These are phyloP conservation scores for Saccharomyces cerevisiae DNA, from an alignment of 805 yeast genomes.

Conservation along the genomic window DNA sequence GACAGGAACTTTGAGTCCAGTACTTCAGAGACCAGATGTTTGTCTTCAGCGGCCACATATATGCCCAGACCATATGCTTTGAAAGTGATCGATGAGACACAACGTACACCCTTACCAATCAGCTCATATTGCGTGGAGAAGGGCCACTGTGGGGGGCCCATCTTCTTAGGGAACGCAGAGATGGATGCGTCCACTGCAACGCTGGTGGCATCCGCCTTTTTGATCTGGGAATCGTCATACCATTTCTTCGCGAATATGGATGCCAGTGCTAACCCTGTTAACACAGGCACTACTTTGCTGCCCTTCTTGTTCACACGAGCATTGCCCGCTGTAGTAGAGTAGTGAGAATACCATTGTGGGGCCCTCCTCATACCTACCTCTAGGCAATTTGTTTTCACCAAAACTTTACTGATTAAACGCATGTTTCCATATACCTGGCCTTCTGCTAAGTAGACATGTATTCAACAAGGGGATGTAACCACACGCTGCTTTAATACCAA, in stretches of 20 bases:
- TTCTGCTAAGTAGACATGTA: not conserved
- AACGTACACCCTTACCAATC: slow-evolving; percentile 73
- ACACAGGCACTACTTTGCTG: not conserved
- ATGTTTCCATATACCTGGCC: not conserved
- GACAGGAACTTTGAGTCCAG: slow-evolving; percentile 40
- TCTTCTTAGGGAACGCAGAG: slow-evolving; percentile 37
- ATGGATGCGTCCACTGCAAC: slow-evolving; percentile 39
- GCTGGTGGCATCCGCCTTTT: not conserved
- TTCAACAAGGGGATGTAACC: not conserved
- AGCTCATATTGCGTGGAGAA: slow-evolving; percentile 40
- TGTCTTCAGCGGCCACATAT: slow-evolving; percentile 60
- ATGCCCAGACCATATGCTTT: slow-evolving; percentile 85
- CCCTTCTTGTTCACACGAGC: not conserved
- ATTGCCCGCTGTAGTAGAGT: not conserved
- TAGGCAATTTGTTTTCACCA: not conserved
- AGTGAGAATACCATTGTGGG: not conserved
- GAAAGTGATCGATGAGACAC: slow-evolving; percentile 73
- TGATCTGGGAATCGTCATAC: not conserved
- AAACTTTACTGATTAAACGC: not conserved
- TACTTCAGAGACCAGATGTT: slow-evolving; percentile 33
- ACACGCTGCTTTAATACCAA: not conserved
- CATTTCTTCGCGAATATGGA: not conserved
- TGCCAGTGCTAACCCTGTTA: not conserved
- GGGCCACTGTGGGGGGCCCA: slow-evolving; percentile 20
- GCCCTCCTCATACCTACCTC: not conserved